Evolutionary conservation across 441 rosid species (phyloP).

Genomic region (Oxalis stricta): DNA sequence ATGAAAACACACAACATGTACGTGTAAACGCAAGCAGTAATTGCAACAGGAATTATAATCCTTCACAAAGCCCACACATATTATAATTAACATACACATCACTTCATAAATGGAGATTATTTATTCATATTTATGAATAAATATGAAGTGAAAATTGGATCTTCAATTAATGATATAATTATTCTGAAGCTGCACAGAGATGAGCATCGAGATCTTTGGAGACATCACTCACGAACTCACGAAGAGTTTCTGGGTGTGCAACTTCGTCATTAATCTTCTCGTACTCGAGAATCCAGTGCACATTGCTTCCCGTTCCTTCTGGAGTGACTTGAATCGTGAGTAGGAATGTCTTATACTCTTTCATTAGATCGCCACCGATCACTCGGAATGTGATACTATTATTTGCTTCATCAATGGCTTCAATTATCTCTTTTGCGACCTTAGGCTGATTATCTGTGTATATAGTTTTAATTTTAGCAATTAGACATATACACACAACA

Average conservation of each 20-base stretch:
- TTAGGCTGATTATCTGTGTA: not conserved
- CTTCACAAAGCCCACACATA: too few species aligned
- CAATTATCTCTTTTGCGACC: not conserved
- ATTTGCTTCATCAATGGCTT: not conserved
- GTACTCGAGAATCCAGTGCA: constrained; percentile 6
- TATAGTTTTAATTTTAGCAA: too few species aligned
- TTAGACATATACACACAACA: too few species aligned
- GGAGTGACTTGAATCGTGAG: not conserved
- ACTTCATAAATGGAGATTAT: too few species aligned
- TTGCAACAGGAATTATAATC: too few species aligned
- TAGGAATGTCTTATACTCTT: not conserved
- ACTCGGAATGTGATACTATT: not conserved
- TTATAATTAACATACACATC: too few species aligned
- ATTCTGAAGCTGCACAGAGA: not conserved
- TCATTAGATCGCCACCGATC: not conserved
- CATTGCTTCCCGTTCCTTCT: not conserved
- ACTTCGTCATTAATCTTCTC: constrained; percentile 5
- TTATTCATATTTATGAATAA: too few species aligned
- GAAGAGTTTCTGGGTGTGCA: not conserved
- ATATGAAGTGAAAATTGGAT: too few species aligned
- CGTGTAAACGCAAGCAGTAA: too few species aligned
- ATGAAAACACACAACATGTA: too few species aligned
- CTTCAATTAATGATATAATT: too few species aligned
- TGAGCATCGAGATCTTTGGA: constrained; percentile 4
- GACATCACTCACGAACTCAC: not conserved